Percentiles rank a stretch among this genome's conserved stretches.
Conservation (phyloP, 768 basidiomycete species). For the Tephrocybe rancida region DNA sequence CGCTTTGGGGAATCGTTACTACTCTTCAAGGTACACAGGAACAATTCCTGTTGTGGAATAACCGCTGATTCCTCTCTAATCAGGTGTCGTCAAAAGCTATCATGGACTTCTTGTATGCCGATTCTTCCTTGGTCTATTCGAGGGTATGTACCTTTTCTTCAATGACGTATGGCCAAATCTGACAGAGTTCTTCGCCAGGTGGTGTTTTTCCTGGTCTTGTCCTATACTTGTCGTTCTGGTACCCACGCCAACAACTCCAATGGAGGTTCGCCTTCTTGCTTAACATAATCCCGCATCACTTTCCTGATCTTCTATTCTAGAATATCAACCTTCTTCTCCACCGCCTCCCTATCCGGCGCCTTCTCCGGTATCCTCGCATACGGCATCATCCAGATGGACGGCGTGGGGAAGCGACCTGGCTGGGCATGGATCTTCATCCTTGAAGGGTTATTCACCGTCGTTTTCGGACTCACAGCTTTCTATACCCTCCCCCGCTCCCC, state of each 20-base stretch:
- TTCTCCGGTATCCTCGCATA: conserved; percentile 72
- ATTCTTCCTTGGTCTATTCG: conserved; percentile 55
- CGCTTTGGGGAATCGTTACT: conserved; percentile 10
- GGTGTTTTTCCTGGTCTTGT: conserved; percentile 63
- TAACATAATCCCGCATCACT: conserved; percentile 28
- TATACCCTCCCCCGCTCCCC: conserved; percentile 50
- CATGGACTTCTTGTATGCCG: conserved; percentile 46
- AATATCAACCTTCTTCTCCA: conserved; percentile 51
- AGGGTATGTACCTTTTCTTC: conserved; percentile 30
- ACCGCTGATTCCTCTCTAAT: neutral
- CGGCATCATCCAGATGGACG: conserved; percentile 67
- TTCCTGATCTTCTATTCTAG: conserved; percentile 39
- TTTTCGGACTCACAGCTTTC: conserved; percentile 55
- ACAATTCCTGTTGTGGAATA: no score
- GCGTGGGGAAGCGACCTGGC: conserved; percentile 51
- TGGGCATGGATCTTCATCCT: conserved; percentile 80
- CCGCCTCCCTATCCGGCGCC: conserved; percentile 61
- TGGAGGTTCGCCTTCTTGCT: conserved; percentile 31
- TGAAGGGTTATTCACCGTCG: conserved; percentile 65
- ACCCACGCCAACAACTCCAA: conserved; percentile 51
- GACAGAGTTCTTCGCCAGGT: conserved; percentile 27
- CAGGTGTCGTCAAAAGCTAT: conserved; percentile 50
- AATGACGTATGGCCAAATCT: neutral
- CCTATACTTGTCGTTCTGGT: conserved; percentile 58
- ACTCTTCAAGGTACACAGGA: conserved; percentile 11